These are phyloP conservation scores for Suhomyces xylopsoci DNA, from an alignment of 805 yeast genomes.

Conservation along the genomic window DNA sequence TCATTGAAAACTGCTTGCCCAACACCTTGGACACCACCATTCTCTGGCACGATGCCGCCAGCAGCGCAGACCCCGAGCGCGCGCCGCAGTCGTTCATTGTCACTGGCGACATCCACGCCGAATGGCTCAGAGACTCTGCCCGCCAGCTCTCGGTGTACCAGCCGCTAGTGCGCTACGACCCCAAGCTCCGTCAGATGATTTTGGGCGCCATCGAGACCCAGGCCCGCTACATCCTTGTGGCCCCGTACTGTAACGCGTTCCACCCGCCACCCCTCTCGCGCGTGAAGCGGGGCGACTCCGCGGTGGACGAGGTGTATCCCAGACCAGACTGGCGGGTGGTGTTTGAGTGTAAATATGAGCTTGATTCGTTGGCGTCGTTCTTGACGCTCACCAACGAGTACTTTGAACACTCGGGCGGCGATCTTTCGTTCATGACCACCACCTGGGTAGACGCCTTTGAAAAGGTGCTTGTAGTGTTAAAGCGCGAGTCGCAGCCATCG, in stretches of 20 bases:
- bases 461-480: conserved; percentile 49
- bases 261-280: conserved; percentile 69
- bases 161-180: conserved; percentile 54
- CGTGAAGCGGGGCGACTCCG: conserved; percentile 48
- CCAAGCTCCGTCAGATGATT: conserved; percentile 48
- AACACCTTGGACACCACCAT: conserved; percentile 87
- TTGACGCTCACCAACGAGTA: conserved; percentile 73
- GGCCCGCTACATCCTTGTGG: conserved; percentile 54
- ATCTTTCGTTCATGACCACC: conserved; percentile 43
- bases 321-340: conserved; percentile 66
- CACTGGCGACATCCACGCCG: conserved; percentile 92
- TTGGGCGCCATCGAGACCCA: conserved; percentile 82
- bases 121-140: conserved; percentile 88
- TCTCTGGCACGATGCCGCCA: conserved; percentile 53
- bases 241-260: conserved; percentile 89
- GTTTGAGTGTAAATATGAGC: conserved; percentile 87
- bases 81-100: conserved; percentile 68
- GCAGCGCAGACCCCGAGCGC: conserved; percentile 6
- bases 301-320: conserved; percentile 66
- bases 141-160: conserved; percentile 77
- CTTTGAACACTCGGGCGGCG: conserved; percentile 49
- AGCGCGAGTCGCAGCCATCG: conserved; percentile 61
- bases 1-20: conserved; percentile 81
- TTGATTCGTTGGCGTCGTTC: conserved; percentile 83
- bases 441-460: conserved; percentile 61